These are phyloP conservation scores for Diaporthe eres DNA, from an alignment of 2,329 filamentous ascomycete genomes.

Conservation along the genomic window DNA sequence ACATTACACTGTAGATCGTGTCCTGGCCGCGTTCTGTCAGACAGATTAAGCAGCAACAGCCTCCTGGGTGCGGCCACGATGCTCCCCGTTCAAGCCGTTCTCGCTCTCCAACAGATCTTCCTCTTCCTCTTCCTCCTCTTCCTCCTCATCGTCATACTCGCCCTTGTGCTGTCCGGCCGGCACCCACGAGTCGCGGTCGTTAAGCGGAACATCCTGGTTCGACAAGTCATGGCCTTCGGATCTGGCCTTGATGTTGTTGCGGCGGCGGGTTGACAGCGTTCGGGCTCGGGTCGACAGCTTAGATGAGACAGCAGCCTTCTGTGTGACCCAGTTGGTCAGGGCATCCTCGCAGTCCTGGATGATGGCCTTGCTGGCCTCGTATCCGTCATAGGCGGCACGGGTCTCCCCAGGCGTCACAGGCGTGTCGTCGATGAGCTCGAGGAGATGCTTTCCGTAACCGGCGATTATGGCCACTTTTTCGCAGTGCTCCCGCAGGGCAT, in stretches of 20 bases:
- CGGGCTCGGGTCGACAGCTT: slow-evolving; percentile 90
- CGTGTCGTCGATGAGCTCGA: slow-evolving; percentile 95
- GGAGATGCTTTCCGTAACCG: slow-evolving; percentile 97
- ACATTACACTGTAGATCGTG: slow-evolving; percentile 39
- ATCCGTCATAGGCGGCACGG: slow-evolving; percentile 94
- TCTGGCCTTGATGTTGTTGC: slow-evolving; percentile 77
- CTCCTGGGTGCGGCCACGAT: slow-evolving; percentile 69
- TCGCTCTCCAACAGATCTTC: slow-evolving; percentile 58
- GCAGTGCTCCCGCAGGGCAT: slow-evolving; percentile 95
- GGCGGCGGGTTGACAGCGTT: slow-evolving; percentile 87
- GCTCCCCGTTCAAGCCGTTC: slow-evolving; percentile 68
- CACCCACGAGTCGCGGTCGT: slow-evolving; percentile 88
- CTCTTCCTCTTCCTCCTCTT: slow-evolving; percentile 74
- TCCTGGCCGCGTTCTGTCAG: background rate
- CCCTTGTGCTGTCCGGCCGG: slow-evolving; percentile 76
- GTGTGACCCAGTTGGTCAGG: slow-evolving; percentile 95
- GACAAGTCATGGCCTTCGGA: slow-evolving; percentile 87
- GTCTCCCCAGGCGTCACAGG: slow-evolving; percentile 98
- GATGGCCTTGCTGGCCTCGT: slow-evolving; percentile 98
- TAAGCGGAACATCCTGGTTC: slow-evolving; percentile 82
- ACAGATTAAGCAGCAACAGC: slow-evolving; percentile 59
- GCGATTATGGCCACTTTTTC: slow-evolving; percentile 99
- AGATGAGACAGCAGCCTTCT: slow-evolving; percentile 89
- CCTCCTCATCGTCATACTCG: slow-evolving; percentile 71
- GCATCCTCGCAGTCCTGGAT: slow-evolving; percentile 99